These are phyloP conservation scores for Anacardium occidentale DNA, from an alignment of 345 rosid species.

Conservation along the genomic window DNA sequence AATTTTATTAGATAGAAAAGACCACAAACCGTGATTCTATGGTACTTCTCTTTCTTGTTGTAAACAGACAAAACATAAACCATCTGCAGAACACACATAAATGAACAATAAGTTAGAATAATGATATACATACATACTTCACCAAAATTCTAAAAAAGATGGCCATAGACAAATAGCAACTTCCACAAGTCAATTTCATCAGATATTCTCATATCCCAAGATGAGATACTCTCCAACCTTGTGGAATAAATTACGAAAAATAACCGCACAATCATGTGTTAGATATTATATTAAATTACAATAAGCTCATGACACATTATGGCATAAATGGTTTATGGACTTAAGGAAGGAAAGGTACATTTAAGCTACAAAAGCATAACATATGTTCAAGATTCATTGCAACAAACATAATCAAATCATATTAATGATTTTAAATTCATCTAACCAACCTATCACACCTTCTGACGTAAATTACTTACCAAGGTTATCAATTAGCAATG, in stretches of 20 bases:
- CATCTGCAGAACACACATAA: conserved; percentile 59
- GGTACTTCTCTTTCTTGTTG: conserved; percentile 90
- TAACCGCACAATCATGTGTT: neutral
- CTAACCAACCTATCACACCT: neutral
- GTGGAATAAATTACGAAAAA: neutral
- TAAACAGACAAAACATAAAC: conserved; percentile 87
- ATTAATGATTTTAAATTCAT: neutral
- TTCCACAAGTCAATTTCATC: neutral
- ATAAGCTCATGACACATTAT: neutral
- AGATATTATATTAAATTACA: neutral
- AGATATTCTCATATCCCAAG: neutral
- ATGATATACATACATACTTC: neutral
- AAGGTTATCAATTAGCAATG: neutral
- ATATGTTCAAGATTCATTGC: neutral
- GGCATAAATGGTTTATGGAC: neutral
- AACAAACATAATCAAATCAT: neutral
- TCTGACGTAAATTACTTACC: neutral
- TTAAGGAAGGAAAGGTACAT: neutral
- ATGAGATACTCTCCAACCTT: neutral
- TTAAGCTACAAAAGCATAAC: neutral
- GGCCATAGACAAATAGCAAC: neutral
- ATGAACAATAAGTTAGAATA: neutral
- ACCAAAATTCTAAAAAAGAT: neutral
- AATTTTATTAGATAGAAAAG: conserved; percentile 18
- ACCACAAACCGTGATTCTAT: conserved; percentile 72